Evolutionary conservation across 2,329 filamentous ascomycete genomes (phyloP), one percentile per base, ranked within the genome.

Genomic region (Emergomyces africanus): DNA sequence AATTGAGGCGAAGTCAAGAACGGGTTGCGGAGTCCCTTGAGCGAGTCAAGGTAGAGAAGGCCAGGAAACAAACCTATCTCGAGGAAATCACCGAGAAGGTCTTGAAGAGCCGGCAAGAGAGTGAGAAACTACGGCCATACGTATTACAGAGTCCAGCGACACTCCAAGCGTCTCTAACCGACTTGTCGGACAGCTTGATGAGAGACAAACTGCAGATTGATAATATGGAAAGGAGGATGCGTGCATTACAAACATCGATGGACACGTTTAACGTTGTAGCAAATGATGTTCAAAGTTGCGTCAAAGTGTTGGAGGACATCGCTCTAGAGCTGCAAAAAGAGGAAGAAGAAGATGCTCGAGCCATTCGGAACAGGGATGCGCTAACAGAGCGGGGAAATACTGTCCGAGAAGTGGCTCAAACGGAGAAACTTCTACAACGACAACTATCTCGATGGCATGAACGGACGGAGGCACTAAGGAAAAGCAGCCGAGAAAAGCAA

Each of bases 221-320:
- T 68, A 79, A 85, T 1, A 82, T 97, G 50, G 94, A 99, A 71
- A 85, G 89, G 63, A 83, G 92, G 59, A 85, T 88, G n/a, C 83
- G 94, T 61, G 92, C 90, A 0, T 78, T 99, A 25, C 91, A 97
- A 69, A 97, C 92, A 0, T 95, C 89, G 8, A 85, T 86, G 2
- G 92, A 97, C 71, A 92, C 90, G 0, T 97, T 97, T 70, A 80
- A 83, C 3, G 85, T 95, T 0, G 89, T 96, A 0, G 81, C 86
- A 9, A 83, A 87, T 12, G 94, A 99, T 68, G 90, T 99, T 18
- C 85, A 88, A 8, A 86, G 87, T 1, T 95, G 91, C 69, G 90
- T 90, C 67, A 92, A 92, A 68, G 80, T 97, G 14, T 83, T 97
- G 3, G 89, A 94, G 58, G 92, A 97, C 66, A 88, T 96, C 23